phyloP scores from a whole-genome alignment of 2,329 filamentous ascomycete species.

The Raffaelea ambrosiae region DNA sequence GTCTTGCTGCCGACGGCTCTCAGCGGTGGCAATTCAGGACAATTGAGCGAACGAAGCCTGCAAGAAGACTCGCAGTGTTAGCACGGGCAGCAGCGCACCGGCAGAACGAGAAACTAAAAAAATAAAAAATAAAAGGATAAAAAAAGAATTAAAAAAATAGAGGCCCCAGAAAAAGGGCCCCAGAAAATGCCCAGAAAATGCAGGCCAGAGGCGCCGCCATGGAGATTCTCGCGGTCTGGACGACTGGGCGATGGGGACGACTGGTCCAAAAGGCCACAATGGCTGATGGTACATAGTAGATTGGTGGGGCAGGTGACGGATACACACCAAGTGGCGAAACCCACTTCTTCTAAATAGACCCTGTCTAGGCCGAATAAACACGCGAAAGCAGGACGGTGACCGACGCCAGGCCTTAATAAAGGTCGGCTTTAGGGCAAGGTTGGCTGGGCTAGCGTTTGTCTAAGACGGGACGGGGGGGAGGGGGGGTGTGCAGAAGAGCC shows the following conservation, averaged over 20 bases:
- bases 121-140: no score
- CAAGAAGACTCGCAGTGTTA: slow-evolving; percentile 10
- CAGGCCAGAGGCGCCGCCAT: no score
- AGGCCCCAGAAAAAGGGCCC: no score
- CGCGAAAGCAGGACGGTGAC: slow-evolving; percentile 3
- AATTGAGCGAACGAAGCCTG: slow-evolving; percentile 11
- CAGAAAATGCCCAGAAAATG: no score
- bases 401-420: slow-evolving; percentile 8
- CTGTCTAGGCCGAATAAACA: slow-evolving; percentile 12
- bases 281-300: slow-evolving; percentile 9
- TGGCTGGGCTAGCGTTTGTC: slow-evolving; percentile 4
- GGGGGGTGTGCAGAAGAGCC: neutral
- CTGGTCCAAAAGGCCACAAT: no score
- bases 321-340: slow-evolving; percentile 13
- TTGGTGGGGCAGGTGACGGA: slow-evolving; percentile 15
- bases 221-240: neutral
- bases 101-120: no score
- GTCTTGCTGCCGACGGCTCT: slow-evolving; percentile 6
- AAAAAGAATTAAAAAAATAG: neutral
- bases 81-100: slow-evolving; percentile 2
- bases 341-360: slow-evolving; percentile 12
- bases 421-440: slow-evolving; percentile 6
- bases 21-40: slow-evolving; percentile 10
- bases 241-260: no score
- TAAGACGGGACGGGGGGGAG: neutral